A percentile compares a stretch with the other conserved stretches of the same genome.
phyloP scores from a whole-genome alignment of 257 asterid species.

The Lycium barbarum region DNA sequence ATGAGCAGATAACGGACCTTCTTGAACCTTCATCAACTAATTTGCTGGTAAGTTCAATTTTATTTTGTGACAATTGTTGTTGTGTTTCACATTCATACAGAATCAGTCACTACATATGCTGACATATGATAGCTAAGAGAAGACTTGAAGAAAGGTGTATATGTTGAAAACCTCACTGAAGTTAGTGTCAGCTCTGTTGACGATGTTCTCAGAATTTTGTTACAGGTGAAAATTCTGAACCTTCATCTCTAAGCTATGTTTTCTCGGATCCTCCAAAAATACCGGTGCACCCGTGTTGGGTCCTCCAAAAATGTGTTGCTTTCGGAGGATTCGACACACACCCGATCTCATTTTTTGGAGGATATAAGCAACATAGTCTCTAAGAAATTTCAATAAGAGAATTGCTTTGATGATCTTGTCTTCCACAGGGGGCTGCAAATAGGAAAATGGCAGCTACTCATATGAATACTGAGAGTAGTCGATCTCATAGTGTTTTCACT shows the following conservation, averaged over 20 bases:
- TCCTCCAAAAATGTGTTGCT: neutral
- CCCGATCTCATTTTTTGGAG: neutral
- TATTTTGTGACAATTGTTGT: slow-evolving; percentile 25
- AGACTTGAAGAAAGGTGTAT: slow-evolving; percentile 83
- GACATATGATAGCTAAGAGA: slow-evolving; percentile 70
- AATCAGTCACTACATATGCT: slow-evolving; percentile 23
- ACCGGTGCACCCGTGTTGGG: neutral
- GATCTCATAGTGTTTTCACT: slow-evolving; percentile 93
- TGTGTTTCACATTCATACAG: neutral
- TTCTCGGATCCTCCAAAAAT: slow-evolving; percentile 9
- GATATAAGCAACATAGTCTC: slow-evolving; percentile 16
- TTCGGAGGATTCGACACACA: neutral
- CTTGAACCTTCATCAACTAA: slow-evolving; percentile 87
- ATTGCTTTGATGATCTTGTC: slow-evolving; percentile 37
- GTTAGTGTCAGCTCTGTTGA: slow-evolving; percentile 64
- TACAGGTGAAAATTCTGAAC: slow-evolving; percentile 62
- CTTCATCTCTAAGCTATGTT: slow-evolving; percentile 32
- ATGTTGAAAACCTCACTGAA: slow-evolving; percentile 85
- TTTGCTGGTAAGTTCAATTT: slow-evolving; percentile 60
- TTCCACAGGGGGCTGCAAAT: slow-evolving; percentile 76
- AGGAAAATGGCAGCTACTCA: slow-evolving; percentile 84
- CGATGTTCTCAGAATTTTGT: slow-evolving; percentile 70
- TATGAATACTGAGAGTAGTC: slow-evolving; percentile 89
- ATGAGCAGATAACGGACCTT: slow-evolving; percentile 92
- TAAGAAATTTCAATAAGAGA: neutral